Conservation (phyloP, 352 stramenopile species). For the Pythium aristosporum region DNA sequence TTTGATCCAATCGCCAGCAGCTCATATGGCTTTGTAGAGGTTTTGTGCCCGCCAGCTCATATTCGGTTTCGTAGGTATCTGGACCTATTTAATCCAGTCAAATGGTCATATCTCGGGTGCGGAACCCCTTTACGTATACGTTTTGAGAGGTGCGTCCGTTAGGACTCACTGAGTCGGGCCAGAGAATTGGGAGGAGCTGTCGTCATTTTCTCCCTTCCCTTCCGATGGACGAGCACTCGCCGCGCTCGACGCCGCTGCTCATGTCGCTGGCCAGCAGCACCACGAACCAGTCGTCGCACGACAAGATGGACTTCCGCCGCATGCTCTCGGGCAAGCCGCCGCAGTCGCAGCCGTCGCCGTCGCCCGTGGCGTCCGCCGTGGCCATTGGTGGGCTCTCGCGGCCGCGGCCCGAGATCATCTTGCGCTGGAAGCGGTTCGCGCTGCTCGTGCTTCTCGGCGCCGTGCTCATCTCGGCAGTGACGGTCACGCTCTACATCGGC, state of each 20-base stretch:
- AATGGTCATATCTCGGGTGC: neutral
- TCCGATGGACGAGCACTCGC: neutral
- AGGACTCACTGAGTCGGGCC: too few relatives aligned
- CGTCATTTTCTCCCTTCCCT: too few relatives aligned
- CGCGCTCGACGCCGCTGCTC: slow-evolving; percentile 9
- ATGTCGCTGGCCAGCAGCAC: neutral
- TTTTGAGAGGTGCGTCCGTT: neutral
- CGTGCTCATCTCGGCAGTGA: slow-evolving; percentile 39
- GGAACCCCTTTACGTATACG: neutral
- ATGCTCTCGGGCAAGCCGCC: slow-evolving; percentile 6
- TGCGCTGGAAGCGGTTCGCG: slow-evolving; percentile 58
- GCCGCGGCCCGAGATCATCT: slow-evolving; percentile 54
- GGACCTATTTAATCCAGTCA: too few relatives aligned
- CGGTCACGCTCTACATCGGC: slow-evolving; percentile 36
- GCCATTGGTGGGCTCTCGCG: slow-evolving; percentile 22
- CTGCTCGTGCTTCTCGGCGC: slow-evolving; percentile 46
- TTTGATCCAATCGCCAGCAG: neutral
- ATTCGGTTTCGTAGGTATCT: too few relatives aligned
- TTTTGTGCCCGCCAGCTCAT: too few relatives aligned
- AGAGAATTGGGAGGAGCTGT: too few relatives aligned
- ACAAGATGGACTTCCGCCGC: slow-evolving; percentile 30
- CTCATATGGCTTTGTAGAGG: slow-evolving; percentile 3
- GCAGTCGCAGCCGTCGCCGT: neutral
- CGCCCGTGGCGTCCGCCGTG: slow-evolving; percentile 12
- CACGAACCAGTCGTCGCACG: slow-evolving; percentile 1